Percentiles rank a stretch among this genome's conserved stretches.
Conservation (phyloP, 176 grass and related monocot genomes). For the Oryza officinalis region DNA sequence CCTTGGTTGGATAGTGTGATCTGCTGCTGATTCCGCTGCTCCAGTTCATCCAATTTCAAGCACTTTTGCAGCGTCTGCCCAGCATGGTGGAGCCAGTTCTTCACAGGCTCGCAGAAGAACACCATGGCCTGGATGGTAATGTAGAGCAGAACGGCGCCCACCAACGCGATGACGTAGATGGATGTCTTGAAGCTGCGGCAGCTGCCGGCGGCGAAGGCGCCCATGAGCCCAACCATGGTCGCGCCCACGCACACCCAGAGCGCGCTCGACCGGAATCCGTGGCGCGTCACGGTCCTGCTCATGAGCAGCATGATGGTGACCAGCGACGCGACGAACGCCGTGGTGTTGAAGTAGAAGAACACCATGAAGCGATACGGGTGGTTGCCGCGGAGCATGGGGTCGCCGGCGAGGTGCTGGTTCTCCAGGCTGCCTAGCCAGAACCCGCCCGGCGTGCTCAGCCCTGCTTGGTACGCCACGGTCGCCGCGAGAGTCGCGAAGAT, state of each 20-base stretch:
- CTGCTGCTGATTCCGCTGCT: not conserved
- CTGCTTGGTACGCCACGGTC: conserved; percentile 33
- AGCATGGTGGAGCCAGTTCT: not conserved
- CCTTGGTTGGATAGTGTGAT: not conserved
- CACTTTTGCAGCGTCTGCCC: not conserved
- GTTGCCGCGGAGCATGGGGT: conserved; percentile 19
- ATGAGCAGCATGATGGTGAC: conserved; percentile 50
- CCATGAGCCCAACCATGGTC: conserved; percentile 36
- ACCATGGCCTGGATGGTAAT: conserved; percentile 32
- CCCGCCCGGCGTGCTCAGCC: conserved; percentile 51
- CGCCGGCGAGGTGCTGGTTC: conserved; percentile 25
- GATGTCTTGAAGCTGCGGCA: conserved; percentile 48
- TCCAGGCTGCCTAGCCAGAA: conserved; percentile 24
- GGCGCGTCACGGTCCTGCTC: conserved; percentile 42
- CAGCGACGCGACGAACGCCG: conserved; percentile 47
- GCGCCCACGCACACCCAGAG: conserved; percentile 44
- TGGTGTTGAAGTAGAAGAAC: conserved; percentile 61
- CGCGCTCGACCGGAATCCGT: conserved; percentile 35
- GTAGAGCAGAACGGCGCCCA: conserved; percentile 34
- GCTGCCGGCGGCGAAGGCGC: conserved; percentile 41
- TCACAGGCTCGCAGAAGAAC: conserved; percentile 29
- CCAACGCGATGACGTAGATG: conserved; percentile 36
- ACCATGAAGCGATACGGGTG: conserved; percentile 35
- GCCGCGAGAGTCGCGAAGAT: conserved; percentile 36
- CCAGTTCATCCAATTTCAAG: not conserved